Percentiles rank a stretch among this genome's conserved stretches.
phyloP scores from a whole-genome alignment of 2,329 filamentous ascomycete genomes.

The Orbilia quercus region DNA sequence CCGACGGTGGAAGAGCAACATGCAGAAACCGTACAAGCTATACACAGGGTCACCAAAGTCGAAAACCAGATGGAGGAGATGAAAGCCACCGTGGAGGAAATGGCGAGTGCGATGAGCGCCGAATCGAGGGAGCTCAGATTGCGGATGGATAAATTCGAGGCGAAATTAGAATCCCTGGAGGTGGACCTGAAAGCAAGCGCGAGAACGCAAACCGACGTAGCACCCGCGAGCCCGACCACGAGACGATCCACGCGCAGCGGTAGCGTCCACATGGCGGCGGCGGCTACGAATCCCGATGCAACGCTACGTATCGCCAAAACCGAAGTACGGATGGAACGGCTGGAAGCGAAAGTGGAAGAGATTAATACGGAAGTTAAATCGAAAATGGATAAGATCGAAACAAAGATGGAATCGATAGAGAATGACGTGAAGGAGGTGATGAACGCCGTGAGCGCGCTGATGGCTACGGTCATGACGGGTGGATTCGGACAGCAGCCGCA shows the following conservation, averaged over 20 bases:
- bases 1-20: neutral
- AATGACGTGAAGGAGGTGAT: constrained; percentile 39
- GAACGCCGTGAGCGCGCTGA: constrained; percentile 39
- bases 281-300: constrained; percentile 8
- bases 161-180: constrained; percentile 14
- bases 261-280: constrained; percentile 5
- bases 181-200: neutral
- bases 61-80: constrained; percentile 6
- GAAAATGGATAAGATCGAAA: constrained; percentile 17
- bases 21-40: neutral
- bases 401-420: constrained; percentile 40
- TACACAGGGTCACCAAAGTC: neutral
- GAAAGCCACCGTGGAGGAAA: neutral
- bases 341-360: constrained; percentile 24
- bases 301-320: constrained; percentile 1
- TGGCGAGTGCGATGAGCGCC: neutral
- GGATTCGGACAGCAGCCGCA: constrained; percentile 9
- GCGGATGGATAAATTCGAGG: constrained; percentile 11
- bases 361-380: constrained; percentile 1
- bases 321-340: constrained; percentile 18
- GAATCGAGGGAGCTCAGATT: neutral
- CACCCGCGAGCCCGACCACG: constrained; percentile 17
- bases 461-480: constrained; percentile 28
- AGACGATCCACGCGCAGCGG: constrained; percentile 10
- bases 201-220: constrained; percentile 1